These are phyloP conservation scores for Lotus japonicus DNA, from an alignment of 306 rosid species.

Conservation along the genomic window DNA sequence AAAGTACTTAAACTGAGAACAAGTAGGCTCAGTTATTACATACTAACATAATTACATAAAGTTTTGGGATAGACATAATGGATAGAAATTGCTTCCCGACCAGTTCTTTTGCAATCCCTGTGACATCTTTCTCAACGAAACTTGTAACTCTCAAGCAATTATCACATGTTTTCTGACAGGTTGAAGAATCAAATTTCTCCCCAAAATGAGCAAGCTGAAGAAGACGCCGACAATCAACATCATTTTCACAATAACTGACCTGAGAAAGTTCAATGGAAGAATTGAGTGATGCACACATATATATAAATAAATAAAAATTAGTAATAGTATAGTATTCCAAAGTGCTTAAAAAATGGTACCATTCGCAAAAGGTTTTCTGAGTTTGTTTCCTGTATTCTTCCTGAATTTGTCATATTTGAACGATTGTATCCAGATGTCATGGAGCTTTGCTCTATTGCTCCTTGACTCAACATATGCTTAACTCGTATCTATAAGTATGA, in stretches of 20 bases:
- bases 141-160: constrained; percentile 69
- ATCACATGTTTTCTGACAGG: constrained; percentile 93
- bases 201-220: constrained; percentile 93
- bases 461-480: constrained; percentile 86
- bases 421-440: constrained; percentile 54
- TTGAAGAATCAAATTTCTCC: constrained; percentile 74
- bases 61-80: background rate
- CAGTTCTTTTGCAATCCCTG: constrained; percentile 78
- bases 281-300: background rate
- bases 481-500: constrained; percentile 65
- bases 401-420: constrained; percentile 49
- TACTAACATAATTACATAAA: constrained; percentile 6
- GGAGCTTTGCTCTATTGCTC: constrained; percentile 61
- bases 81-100: constrained; percentile 41
- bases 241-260: constrained; percentile 94
- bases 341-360: constrained; percentile 38
- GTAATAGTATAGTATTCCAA: background rate
- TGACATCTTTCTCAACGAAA: constrained; percentile 80
- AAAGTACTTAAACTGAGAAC: constrained; percentile 15
- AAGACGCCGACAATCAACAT: constrained; percentile 84
- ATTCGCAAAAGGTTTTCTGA: constrained; percentile 83
- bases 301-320: background rate
- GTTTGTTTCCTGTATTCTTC: constrained; percentile 82
- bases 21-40: constrained; percentile 10
- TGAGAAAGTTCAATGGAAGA: constrained; percentile 34